phyloP scores from a whole-genome alignment of 768 basidiomycete genomes.

The Boletus vermiculosoides region DNA sequence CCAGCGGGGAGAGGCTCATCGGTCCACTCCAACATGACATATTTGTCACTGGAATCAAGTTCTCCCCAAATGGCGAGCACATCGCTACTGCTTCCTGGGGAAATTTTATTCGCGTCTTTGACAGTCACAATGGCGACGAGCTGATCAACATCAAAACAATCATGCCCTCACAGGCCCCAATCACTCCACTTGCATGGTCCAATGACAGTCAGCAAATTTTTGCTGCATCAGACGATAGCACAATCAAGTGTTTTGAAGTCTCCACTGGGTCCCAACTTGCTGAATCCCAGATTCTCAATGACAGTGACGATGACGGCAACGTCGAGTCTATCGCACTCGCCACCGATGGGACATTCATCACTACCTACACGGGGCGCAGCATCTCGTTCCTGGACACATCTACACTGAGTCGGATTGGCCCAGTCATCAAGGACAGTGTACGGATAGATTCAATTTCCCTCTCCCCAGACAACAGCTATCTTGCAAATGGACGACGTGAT shows the following conservation, averaged over 20 bases:
- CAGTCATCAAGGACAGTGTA: too few species aligned
- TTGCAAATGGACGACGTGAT: too few species aligned
- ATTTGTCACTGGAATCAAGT: background rate
- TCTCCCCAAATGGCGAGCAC: background rate
- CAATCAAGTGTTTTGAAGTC: background rate
- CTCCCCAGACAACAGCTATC: too few species aligned
- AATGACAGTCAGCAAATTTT: background rate
- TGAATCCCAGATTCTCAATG: background rate
- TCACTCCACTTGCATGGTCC: background rate
- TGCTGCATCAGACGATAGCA: background rate
- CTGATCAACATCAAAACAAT: background rate
- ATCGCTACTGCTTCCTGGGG: background rate
- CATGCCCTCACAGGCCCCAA: background rate
- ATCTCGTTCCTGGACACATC: too few species aligned
- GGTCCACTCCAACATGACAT: background rate
- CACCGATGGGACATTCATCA: too few species aligned
- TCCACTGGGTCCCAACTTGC: background rate
- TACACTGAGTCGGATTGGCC: too few species aligned
- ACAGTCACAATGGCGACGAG: background rate
- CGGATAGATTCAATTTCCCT: too few species aligned
- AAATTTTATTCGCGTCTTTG: background rate
- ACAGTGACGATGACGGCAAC: too few species aligned
- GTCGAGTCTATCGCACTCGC: too few species aligned
- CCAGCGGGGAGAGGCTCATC: background rate
- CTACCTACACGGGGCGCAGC: too few species aligned